Evolutionary conservation across 2,329 filamentous ascomycete species (phyloP), one percentile per base, ranked within the genome.

Genomic region (Hymenoscyphus salicellus): DNA sequence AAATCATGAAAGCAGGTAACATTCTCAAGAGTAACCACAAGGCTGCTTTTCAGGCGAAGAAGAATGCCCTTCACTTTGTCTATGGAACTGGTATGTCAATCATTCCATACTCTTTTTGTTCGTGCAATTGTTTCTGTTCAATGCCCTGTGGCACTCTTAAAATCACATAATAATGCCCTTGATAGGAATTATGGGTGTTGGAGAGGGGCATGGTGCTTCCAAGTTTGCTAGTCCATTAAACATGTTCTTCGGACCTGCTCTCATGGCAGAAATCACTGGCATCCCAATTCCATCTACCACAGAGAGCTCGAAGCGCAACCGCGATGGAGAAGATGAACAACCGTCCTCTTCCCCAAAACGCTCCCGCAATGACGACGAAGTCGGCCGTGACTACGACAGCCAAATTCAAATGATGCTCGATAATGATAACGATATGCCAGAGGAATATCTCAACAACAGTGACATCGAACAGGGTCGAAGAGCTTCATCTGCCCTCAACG

Each of bases 381-480:
- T 78, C n/a, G 77, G 75, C 11, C 77, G 75, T 28, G 68, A 63
- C 66, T 69, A 60, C 58, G 66, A 74, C 38, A 72, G 77, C 28
- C 74, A 75, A 52, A 74, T 73, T 8, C 72, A 77, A 1, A 77
- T 76, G n/a, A 75, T 80, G 23, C 77, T 81, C 20, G 75, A 76
- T 0, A 75, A 79, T 74, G 68, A 78, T 58, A 75, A 79, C 74
- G 68, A 78, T 58, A 58, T 61, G 16, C 11, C 16, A 5, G 28
- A 33, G n/a, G 55, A 65, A 20, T n/a, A 60, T 55, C 56, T 26
- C 28, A 60, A 56, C 8, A 83, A 83, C 10, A 63, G 61, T 11
- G 83, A 83, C 10, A 75, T 89, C 23, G 92, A 96, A 75, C 76
- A 91, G 28, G 90, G 88, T 23, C 86, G 91, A 77, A 86, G 91